Conservation (phyloP, 345 rosid species). For the Camelina sativa region DNA sequence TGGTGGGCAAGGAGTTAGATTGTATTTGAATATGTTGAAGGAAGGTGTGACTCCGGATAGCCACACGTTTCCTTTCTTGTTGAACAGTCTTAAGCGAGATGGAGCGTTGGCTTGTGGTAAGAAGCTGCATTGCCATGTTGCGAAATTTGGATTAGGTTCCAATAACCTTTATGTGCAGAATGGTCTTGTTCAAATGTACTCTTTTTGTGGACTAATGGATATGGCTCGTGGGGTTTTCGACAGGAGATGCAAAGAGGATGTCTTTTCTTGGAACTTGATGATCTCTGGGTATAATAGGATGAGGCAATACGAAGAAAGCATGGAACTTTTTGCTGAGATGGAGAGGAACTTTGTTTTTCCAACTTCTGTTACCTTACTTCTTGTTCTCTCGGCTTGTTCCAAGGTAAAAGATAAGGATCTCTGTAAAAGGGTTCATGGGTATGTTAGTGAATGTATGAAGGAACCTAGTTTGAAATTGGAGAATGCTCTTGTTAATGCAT, state of each 20-base stretch:
- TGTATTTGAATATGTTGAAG: constrained; percentile 58
- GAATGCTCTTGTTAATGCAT: constrained; percentile 68
- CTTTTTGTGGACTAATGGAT: constrained; percentile 47
- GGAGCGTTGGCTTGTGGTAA: constrained; percentile 40
- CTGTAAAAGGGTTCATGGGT: constrained; percentile 50
- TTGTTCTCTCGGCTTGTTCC: constrained; percentile 63
- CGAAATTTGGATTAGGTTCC: constrained; percentile 48
- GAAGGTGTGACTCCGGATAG: constrained; percentile 55
- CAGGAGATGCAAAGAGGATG: constrained; percentile 45
- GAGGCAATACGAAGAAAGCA: constrained; percentile 51
- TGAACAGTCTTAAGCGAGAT: constrained; percentile 49
- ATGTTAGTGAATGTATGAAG: constrained; percentile 34
- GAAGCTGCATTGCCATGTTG: constrained; percentile 56
- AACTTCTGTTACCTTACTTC: constrained; percentile 60
- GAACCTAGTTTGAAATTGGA: constrained; percentile 53
- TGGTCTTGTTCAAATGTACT: constrained; percentile 52
- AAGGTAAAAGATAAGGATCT: constrained; percentile 57
- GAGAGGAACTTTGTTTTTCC: constrained; percentile 47
- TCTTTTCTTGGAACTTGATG: constrained; percentile 65
- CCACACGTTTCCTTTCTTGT: constrained; percentile 62
- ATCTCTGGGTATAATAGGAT: constrained; percentile 59
- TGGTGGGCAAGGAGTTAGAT: constrained; percentile 40
- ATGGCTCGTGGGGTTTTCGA: constrained; percentile 57
- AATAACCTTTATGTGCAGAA: constrained; percentile 52
- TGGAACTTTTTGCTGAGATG: constrained; percentile 55